Base-by-base conservation (phyloP, 768 basidiomycete species). In the Pulveroboletus sp. region DNA sequence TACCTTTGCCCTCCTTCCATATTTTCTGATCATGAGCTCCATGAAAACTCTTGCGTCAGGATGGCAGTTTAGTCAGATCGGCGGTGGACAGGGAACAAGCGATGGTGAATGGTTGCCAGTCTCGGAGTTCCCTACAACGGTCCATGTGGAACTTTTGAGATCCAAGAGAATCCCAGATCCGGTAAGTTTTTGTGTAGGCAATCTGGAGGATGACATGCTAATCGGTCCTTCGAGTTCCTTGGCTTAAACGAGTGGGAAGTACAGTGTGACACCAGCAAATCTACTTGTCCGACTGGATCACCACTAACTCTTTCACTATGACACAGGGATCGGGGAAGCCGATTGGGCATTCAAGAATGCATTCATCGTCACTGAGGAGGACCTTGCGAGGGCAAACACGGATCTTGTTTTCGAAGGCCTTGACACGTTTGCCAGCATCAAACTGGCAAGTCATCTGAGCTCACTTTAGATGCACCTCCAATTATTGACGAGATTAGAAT, bases 321-420 rank as follows among this genome's bases (percentile, higher is more conserved):
- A 21, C 17, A 31, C 51, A 94, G 92, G 93, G 94, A 74, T 96
- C 35, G 92, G 90, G 31, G 93, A 96, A 65, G 75, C 77, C 8
- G 79, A 84, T 32, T 96, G 94, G 94, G 73, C 75, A 17, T 97
- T 95, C 75, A 84, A 77, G 60, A 84, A 82, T 4, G 71, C 63
- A 2, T 85, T 96, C 61, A 60, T 66, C 6, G 71, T 82, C 17
- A 71, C 73, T 2, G 71, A 76, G 15, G 64, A 65, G 15, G 79
- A 83, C 40, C 63, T 83, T 15, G 54, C 59, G 1, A 64, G 70
- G 2, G 55, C 73, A 3, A 75, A 85, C 46, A 71, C 76, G 28
- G 92, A 94, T 63, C 71, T 97, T 15, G 76, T 93, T 8, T 93
- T 95, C 53, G 92, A 95, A 10, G 94, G 94, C 15, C 69, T 97